Base-by-base conservation (phyloP, 1,284 basidiomycete species). In the Irpex sp. region DNA sequence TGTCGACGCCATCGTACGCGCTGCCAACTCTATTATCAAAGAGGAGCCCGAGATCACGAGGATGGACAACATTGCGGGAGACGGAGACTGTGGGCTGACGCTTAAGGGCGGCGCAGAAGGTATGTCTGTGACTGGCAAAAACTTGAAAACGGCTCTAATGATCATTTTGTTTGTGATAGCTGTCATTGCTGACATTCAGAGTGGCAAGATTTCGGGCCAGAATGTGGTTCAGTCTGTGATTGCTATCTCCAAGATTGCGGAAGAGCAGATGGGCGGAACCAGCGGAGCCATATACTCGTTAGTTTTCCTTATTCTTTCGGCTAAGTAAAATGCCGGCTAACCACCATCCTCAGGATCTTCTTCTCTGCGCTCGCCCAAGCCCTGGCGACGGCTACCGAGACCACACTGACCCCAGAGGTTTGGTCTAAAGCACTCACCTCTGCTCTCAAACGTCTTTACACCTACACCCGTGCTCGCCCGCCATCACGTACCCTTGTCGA, bases 401-500 rank as follows among this genome's bases (percentile, higher is more conserved):
- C 67, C 28, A 66, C 67, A 14, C 73, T 77, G 48, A 84, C 84
- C 0, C 71, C 78, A 0, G 76, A 81, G 35, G 75, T 83, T 2
- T 96, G 93, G 93, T 76, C 81, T 19, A 65, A 69, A 42, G 87
- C 87, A 14, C 80, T 88, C 58, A 72, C 74, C 19, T 77, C 77
- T 10, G 92, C 95, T 4, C 81, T 93, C 52, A 74, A 74, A 21
- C 87, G 86, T 61, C 76, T 98, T 28, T 94, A 92, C 77, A 87
- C 86, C 23, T 97, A 96, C 78, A 96, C 94, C 0, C 84, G 86
- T 52, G 95, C 95, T 5, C 86, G 95, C 21, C 89, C 89, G 1
- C 95, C 95, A 4, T 94, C 91, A 9, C 86, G 95, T 67, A 97
- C 94, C 2, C 85, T 98, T 36, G 83, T 98, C 51, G 95, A 98